Percentiles rank a stretch among this genome's conserved stretches.
phyloP scores from a whole-genome alignment of 768 basidiomycete genomes.

The Xerocomellus amylosporus region DNA sequence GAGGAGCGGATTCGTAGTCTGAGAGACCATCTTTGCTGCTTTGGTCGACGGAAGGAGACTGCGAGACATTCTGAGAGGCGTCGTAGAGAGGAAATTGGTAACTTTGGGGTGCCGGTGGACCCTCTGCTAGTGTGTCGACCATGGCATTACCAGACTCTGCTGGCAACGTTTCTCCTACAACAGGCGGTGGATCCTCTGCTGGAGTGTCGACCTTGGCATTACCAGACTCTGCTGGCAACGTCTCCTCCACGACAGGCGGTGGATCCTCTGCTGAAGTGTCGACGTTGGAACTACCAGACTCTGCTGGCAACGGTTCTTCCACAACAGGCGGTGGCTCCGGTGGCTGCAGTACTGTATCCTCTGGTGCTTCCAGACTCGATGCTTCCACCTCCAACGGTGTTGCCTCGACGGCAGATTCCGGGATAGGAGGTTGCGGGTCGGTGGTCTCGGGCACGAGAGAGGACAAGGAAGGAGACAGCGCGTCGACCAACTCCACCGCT shows the following conservation, averaged over 20 bases:
- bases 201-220: neutral
- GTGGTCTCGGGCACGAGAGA: slow-evolving; percentile 3
- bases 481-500: neutral
- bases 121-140: neutral
- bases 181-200: neutral
- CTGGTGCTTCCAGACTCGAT: neutral
- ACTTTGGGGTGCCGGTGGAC: neutral
- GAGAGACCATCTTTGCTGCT: slow-evolving; percentile 8
- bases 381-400: slow-evolving; percentile 1
- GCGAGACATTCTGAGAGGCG: slow-evolving; percentile 2
- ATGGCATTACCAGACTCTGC: neutral
- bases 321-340: neutral
- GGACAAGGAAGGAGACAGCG: neutral
- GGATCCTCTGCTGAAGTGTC: neutral
- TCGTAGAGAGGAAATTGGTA: neutral
- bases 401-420: slow-evolving; percentile 1
- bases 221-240: neutral
- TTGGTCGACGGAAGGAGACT: neutral
- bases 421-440: neutral
- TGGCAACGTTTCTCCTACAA: no score
- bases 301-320: neutral
- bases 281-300: neutral
- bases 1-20: slow-evolving; percentile 16
- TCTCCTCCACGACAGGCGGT: neutral
- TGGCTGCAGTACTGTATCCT: neutral